These are phyloP conservation scores for Alternaria postmessia DNA, from an alignment of 2,329 filamentous ascomycete genomes.

Conservation along the genomic window DNA sequence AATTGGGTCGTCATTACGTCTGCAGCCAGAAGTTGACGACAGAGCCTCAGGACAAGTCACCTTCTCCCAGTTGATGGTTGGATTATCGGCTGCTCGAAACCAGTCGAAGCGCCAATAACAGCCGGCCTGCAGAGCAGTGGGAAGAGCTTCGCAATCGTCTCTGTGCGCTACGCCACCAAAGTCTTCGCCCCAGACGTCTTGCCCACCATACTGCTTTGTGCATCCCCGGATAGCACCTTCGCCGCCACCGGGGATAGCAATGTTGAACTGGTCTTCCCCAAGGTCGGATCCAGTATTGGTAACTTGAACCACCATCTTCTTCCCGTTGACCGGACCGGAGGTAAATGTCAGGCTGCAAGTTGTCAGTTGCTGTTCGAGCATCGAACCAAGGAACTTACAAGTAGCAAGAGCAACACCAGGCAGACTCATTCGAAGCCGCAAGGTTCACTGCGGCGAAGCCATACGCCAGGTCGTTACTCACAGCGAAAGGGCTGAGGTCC, in stretches of 20 bases:
- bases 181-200: constrained; percentile 62
- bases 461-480: constrained; percentile 64
- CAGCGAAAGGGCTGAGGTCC: constrained; percentile 67
- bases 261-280: constrained; percentile 46
- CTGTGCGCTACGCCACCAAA: constrained; percentile 66
- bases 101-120: constrained; percentile 72
- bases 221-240: constrained; percentile 51
- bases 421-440: constrained; percentile 60
- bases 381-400: constrained; percentile 43
- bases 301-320: constrained; percentile 70
- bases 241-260: constrained; percentile 49
- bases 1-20: constrained; percentile 32
- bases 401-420: constrained; percentile 73
- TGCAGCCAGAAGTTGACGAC: constrained; percentile 56
- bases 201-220: constrained; percentile 56
- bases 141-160: constrained; percentile 63
- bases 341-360: constrained; percentile 62
- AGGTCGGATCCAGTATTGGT: constrained; percentile 64
- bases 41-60: constrained; percentile 64
- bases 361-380: constrained; percentile 8
- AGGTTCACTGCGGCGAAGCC: constrained; percentile 70
- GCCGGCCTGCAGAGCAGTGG: constrained; percentile 62
- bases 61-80: constrained; percentile 62
- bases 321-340: constrained; percentile 62
- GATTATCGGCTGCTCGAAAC: constrained; percentile 67